A percentile compares a stretch with the other conserved stretches of the same genome.
phyloP scores from a whole-genome alignment of 2,329 filamentous ascomycete genomes.

The Whalleya microplaca region DNA sequence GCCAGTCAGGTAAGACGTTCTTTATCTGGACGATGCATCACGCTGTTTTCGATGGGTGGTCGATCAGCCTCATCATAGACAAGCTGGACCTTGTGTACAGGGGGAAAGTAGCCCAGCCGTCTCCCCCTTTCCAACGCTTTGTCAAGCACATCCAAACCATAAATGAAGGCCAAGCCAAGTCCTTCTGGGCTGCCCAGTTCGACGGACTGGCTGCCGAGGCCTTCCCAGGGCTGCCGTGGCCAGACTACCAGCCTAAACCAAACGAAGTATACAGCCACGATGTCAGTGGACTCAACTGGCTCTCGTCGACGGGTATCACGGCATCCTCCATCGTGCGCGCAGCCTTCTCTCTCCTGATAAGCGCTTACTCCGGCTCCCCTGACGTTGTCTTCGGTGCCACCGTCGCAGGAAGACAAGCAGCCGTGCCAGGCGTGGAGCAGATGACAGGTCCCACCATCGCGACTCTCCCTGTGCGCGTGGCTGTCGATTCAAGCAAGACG shows the following conservation, averaged over 20 bases:
- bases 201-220: slow-evolving; percentile 15
- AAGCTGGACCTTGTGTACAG: slow-evolving; percentile 13
- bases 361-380: slow-evolving; percentile 39
- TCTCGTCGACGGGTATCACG: slow-evolving; percentile 36
- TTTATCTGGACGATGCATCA: slow-evolving; percentile 39
- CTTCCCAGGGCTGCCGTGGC: slow-evolving; percentile 26
- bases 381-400: slow-evolving; percentile 48
- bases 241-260: slow-evolving; percentile 30
- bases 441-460: slow-evolving; percentile 41
- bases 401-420: slow-evolving; percentile 40
- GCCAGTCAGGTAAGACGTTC: slow-evolving; percentile 2
- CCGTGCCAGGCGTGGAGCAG: slow-evolving; percentile 21
- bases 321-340: slow-evolving; percentile 44
- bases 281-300: neutral
- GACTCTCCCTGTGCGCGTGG: slow-evolving; percentile 46
- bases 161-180: slow-evolving; percentile 14
- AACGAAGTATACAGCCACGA: slow-evolving; percentile 20
- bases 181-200: slow-evolving; percentile 31
- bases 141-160: slow-evolving; percentile 5
- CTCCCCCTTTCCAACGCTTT: slow-evolving; percentile 7
- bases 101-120: slow-evolving; percentile 1
- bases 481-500: slow-evolving; percentile 31
- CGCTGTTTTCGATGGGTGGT: slow-evolving; percentile 40
- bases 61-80: slow-evolving; percentile 22
- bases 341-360: slow-evolving; percentile 45